Conservation (phyloP, 2,329 filamentous ascomycete species). For the Aspergillus terreus region DNA sequence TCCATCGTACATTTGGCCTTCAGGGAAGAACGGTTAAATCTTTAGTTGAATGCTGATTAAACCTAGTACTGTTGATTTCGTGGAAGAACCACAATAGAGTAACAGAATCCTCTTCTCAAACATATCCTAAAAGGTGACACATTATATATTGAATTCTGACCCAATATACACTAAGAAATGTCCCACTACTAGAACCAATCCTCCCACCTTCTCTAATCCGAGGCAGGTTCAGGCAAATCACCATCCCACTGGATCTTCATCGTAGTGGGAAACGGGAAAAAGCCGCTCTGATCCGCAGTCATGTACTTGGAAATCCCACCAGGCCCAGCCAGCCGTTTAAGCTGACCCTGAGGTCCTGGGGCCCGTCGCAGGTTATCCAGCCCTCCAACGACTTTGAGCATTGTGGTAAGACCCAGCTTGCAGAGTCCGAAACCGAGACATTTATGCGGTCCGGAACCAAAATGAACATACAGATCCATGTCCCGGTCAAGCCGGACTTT, state of each 20-base stretch:
- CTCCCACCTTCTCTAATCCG: constrained; percentile 3
- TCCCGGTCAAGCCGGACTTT: constrained; percentile 60
- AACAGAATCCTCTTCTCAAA: no score
- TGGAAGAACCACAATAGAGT: no score
- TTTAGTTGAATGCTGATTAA: no score
- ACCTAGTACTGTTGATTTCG: no score
- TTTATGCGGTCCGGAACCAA: constrained; percentile 60
- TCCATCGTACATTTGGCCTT: no score
- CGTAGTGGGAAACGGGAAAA: constrained; percentile 41
- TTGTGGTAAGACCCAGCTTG: constrained; percentile 33
- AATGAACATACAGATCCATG: constrained; percentile 61
- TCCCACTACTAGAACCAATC: neutral
- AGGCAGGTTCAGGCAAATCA: constrained; percentile 22
- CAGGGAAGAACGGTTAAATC: no score
- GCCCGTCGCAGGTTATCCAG: constrained; percentile 41
- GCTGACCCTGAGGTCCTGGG: constrained; percentile 37
- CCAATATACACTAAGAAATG: neutral
- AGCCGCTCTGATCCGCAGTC: constrained; percentile 40
- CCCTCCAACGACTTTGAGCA: constrained; percentile 39
- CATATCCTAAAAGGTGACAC: no score
- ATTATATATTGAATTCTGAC: neutral
- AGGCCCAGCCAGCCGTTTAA: constrained; percentile 37
- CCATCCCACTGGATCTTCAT: constrained; percentile 46
- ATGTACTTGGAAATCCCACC: constrained; percentile 43
- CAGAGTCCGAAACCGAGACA: constrained; percentile 51